Evolutionary conservation across 345 rosid species (phyloP), one percentile per base, ranked within the genome.

Genomic region (Syzygium aromaticum): DNA sequence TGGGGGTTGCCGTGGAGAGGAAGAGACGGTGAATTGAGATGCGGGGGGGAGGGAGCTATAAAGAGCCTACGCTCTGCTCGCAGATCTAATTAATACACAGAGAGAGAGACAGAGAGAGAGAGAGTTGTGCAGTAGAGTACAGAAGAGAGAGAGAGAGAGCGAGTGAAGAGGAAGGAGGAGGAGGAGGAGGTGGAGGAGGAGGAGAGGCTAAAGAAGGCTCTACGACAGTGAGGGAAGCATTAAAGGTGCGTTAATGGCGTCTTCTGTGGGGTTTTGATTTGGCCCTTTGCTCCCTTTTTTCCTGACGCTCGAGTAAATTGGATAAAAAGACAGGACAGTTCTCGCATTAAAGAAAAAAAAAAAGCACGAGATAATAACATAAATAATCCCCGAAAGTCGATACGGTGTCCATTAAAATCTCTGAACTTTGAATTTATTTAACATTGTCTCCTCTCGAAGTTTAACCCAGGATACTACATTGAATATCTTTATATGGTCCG

Each of bases 61-160:
- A 22, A 38, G 85, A 53, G 59, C 11, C 78, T 83, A 22, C 64
- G 40, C 54, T 51, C 21, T 33, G 52, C 33, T 33, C 43, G 88
- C 88, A 87, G 88, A 87, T 87, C 88, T 63, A 64, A 87, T 87
- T 40, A 84, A 84, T 84, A 54, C 80, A 21, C 23, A 73, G 19
- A 61, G 67, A 59, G 28, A 56, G 61, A n/a, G 40, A 8, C 12
- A 63, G 19, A 67, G 25, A 67, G 43, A 67, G 46, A 33, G 23
- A 73, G 46, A 59, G 53, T 19, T 40, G 46, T n/a, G 38, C 9
- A 46, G 43, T 12, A 51, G 52, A 85, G 85, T 52, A 54, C 64
- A 27, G 64, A 25, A 87, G 87, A 84, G 89, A 38, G 85, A 88
- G 91, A 89, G 85, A 54, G 61, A 52, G 19, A 21, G 23, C 27